Conservation (phyloP, 257 asterid species). For the Dorcoceras hygrometricum region DNA sequence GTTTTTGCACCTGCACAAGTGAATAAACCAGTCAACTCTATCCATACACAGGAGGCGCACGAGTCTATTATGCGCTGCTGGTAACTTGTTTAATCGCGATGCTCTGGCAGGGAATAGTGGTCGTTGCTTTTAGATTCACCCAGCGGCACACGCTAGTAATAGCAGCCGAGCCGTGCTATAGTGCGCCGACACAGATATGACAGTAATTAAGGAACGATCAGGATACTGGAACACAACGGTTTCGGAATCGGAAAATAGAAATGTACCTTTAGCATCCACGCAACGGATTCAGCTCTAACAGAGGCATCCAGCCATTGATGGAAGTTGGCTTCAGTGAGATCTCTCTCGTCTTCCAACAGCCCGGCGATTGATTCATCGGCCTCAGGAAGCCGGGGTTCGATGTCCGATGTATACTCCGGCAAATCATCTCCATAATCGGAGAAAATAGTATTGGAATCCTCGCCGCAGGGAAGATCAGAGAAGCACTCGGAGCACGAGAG, state of each 20-base stretch:
- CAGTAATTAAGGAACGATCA: slow-evolving; percentile 4
- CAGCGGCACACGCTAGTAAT: slow-evolving; percentile 25
- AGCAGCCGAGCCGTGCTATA: slow-evolving; percentile 17
- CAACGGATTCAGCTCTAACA: slow-evolving; percentile 63
- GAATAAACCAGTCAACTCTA: slow-evolving; percentile 26
- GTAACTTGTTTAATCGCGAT: slow-evolving; percentile 34
- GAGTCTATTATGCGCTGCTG: slow-evolving; percentile 24
- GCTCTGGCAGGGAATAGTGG: too few relatives aligned
- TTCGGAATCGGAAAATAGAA: slow-evolving; percentile 19
- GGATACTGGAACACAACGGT: slow-evolving; percentile 18
- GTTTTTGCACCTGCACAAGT: slow-evolving; percentile 68
- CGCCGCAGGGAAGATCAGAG: slow-evolving; percentile 91
- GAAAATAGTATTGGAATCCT: slow-evolving; percentile 63
- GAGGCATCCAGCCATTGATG: slow-evolving; percentile 52
- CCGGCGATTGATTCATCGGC: slow-evolving; percentile 68
- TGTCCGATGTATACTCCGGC: slow-evolving; percentile 75
- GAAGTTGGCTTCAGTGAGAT: slow-evolving; percentile 34
- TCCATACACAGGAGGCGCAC: slow-evolving; percentile 28
- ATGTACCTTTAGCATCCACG: slow-evolving; percentile 92
- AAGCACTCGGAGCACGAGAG: slow-evolving; percentile 79
- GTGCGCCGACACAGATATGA: slow-evolving; percentile 13
- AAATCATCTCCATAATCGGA: slow-evolving; percentile 49
- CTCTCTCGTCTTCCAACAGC: slow-evolving; percentile 67
- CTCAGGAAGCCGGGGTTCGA: slow-evolving; percentile 44
- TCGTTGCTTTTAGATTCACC: not conserved